phyloP scores from a whole-genome alignment of 1,284 basidiomycete genomes.

The Marasmius oreades region DNA sequence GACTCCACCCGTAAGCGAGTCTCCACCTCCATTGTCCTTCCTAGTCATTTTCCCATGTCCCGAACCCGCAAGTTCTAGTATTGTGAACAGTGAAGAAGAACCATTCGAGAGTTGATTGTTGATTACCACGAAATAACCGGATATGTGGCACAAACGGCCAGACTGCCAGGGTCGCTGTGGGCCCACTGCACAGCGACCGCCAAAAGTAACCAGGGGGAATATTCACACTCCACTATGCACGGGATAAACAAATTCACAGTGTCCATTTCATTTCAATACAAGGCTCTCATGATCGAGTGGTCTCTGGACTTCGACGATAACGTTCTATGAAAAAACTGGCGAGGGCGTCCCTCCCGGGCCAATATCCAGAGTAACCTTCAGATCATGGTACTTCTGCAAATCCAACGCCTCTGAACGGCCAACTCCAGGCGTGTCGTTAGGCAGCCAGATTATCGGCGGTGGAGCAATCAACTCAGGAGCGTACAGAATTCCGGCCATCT shows the following conservation, averaged over 20 bases:
- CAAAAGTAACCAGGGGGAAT: no score
- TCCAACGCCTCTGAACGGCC: constrained; percentile 69
- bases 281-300: no score
- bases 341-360: constrained; percentile 27
- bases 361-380: constrained; percentile 64
- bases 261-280: no score
- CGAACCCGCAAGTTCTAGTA: background rate
- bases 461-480: constrained; percentile 77
- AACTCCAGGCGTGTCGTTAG: constrained; percentile 68
- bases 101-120: background rate
- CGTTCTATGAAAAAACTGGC: constrained; percentile 24
- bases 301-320: background rate
- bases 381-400: constrained; percentile 64
- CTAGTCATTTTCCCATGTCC: no score
- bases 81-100: background rate
- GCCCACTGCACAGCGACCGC: no score
- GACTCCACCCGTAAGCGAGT: background rate
- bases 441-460: constrained; percentile 76
- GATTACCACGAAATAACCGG: no score
- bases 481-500: constrained; percentile 74
- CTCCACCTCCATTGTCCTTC: no score
- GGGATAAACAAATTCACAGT: no score
- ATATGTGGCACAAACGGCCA: no score
- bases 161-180: no score
- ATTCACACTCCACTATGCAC: no score